A percentile compares a stretch with the other conserved stretches of the same genome.
These are phyloP conservation scores for Chytridium lagenaria DNA, from an alignment of 371 early-diverging fungal species.

Conservation along the genomic window DNA sequence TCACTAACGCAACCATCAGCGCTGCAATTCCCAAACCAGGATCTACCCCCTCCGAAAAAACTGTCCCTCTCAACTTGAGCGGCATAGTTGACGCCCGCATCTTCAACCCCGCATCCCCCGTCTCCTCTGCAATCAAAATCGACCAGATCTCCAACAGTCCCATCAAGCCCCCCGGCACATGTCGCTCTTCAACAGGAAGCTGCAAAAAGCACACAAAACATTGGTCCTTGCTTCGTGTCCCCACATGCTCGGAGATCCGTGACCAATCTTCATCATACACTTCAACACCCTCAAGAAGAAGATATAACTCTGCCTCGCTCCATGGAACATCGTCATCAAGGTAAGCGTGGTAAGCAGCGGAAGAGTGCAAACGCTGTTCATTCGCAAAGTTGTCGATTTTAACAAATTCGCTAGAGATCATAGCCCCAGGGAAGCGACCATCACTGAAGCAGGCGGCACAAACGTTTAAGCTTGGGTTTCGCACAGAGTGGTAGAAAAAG, in stretches of 20 bases:
- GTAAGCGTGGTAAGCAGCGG: slow-evolving; percentile 46
- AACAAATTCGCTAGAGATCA: slow-evolving; percentile 89
- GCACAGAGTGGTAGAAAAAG: slow-evolving; percentile 8
- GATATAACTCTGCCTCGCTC: slow-evolving; percentile 93
- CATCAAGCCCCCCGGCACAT: slow-evolving; percentile 45
- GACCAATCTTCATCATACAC: slow-evolving; percentile 97
- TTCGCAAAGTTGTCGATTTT: slow-evolving; percentile 54
- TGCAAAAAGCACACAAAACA: slow-evolving; percentile 95
- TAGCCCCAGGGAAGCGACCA: slow-evolving; percentile 90
- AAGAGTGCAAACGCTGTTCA: slow-evolving; percentile 50
- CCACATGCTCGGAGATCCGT: slow-evolving; percentile 91
- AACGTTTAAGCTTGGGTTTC: slow-evolving; percentile 64
- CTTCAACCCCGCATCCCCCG: slow-evolving; percentile 17
- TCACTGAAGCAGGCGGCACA: slow-evolving; percentile 90
- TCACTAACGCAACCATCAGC: slow-evolving; percentile 91
- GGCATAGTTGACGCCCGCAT: slow-evolving; percentile 50
- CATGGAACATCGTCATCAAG: slow-evolving; percentile 66
- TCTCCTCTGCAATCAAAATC: slow-evolving; percentile 7
- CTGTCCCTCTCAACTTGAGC: slow-evolving; percentile 68
- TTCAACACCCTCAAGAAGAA: slow-evolving; percentile 95
- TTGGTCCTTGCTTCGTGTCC: slow-evolving; percentile 89
- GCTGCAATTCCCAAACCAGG: slow-evolving; percentile 96
- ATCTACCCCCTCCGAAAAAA: slow-evolving; percentile 77
- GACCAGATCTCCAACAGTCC: slow-evolving; percentile 15
- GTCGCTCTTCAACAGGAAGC: slow-evolving; percentile 95